phyloP scores from a whole-genome alignment of 768 basidiomycete genomes.

The Termitomyces sp. region DNA sequence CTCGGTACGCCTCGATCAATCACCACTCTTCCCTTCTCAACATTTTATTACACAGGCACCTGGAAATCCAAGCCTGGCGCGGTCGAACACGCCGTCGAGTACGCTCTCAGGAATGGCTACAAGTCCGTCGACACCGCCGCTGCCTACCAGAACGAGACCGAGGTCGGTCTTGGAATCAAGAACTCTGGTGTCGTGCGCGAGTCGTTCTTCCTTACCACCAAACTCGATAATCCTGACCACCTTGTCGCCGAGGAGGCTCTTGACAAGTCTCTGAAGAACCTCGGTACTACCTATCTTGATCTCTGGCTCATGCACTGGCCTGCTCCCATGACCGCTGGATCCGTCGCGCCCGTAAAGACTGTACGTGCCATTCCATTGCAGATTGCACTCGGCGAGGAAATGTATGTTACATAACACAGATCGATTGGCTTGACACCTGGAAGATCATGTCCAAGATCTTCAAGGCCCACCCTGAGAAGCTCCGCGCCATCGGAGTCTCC shows the following conservation, averaged over 20 bases:
- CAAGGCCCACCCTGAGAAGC: conserved; percentile 60
- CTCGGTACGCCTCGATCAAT: conserved; percentile 39
- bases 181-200: conserved; percentile 65
- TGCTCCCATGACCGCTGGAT: conserved; percentile 57
- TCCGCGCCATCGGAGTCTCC: conserved; percentile 75
- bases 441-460: conserved; percentile 66
- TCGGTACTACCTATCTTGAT: conserved; percentile 75
- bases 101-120: conserved; percentile 72
- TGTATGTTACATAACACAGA: conserved; percentile 12
- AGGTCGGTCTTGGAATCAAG: conserved; percentile 79
- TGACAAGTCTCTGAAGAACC: conserved; percentile 56
- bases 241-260: conserved; percentile 54
- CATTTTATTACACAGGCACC: conserved; percentile 41
- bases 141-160: conserved; percentile 68
- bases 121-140: conserved; percentile 66
- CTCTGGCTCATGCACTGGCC: conserved; percentile 87
- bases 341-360: conserved; percentile 42
- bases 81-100: conserved; percentile 69
- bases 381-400: background rate
- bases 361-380: conserved; percentile 13
- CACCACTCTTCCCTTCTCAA: background rate
- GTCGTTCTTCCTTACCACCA: conserved; percentile 78
- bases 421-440: conserved; percentile 76
- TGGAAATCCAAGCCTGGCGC: conserved; percentile 71
- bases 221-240: conserved; percentile 63